phyloP scores from a whole-genome alignment of 2,329 filamentous ascomycete genomes.

The Lasiodiplodia citricola region DNA sequence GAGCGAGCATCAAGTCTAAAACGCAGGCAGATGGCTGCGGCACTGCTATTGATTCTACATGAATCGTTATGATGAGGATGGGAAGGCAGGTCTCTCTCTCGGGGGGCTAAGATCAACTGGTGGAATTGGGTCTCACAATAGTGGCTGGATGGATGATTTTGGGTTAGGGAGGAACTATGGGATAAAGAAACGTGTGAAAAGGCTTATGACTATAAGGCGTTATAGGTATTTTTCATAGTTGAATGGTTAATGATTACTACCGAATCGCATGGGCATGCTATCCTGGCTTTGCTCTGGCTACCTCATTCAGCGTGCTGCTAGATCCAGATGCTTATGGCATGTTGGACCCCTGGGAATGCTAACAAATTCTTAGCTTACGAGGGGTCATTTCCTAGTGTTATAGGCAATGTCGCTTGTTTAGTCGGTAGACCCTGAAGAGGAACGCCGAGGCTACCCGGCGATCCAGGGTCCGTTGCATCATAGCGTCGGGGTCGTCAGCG shows the following conservation, averaged over 20 bases:
- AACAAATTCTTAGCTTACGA: neutral
- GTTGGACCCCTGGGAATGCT: neutral
- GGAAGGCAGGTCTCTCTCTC: neutral
- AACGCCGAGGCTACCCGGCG: slow-evolving; percentile 19
- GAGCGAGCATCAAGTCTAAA: neutral
- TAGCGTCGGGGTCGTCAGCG: neutral
- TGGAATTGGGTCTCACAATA: neutral
- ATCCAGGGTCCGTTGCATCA: slow-evolving; percentile 18
- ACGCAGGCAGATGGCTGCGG: neutral
- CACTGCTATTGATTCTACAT: neutral
- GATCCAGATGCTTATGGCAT: neutral
- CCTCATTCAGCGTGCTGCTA: neutral
- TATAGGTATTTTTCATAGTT: neutral
- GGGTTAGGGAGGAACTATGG: neutral
- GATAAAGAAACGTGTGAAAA: slow-evolving; percentile 6
- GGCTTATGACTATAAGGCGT: neutral
- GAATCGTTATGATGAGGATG: neutral
- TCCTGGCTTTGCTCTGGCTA: neutral
- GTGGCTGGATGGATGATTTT: neutral
- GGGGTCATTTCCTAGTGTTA: neutral
- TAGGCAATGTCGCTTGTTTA: neutral
- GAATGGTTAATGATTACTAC: slow-evolving; percentile 1
- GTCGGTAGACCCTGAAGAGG: neutral
- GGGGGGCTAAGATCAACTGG: neutral
- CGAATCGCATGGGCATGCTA: neutral